Base-by-base conservation (phyloP, 2,329 filamentous ascomycete species). In the Coniochaeta sp. region DNA sequence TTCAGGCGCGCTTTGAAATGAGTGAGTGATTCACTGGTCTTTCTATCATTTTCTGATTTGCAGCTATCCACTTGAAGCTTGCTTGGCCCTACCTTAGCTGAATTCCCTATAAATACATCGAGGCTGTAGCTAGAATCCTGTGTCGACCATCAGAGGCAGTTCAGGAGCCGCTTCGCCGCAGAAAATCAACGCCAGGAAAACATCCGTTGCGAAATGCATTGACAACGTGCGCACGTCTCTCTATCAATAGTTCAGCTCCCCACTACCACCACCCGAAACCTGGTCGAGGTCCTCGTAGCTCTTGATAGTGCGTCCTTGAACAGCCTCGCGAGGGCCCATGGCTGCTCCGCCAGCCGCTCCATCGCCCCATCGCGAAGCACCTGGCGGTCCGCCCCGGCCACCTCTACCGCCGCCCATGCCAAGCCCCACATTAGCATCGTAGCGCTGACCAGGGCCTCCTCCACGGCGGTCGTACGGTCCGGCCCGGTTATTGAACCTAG, bases 201-300 rank as follows among this genome's bases (percentile, higher is more conserved):
- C 5, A 36, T 43, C 17, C 38, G 16, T 19, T 47, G n/a, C 6
- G 43, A 24, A 24, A 24, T 24, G n/a, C 43, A 47, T 47, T 19
- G 43, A 2, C 43, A 22, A 47, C 43, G 7, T 3, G 5, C 19
- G 12, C n/a, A 47, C 4, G 9, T 43, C 19, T 11, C 5, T 17
- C 24, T 24, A 52, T 71, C 82, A 98, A 71, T 98, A 98, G 75
- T 98, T 96, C 69, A 98, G 78, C 76, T 97, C 93, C 31, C 90
- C 89, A 44, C 88, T 86, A 44, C 88, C 90, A 38, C 84, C 81
- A 16, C 87, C 85, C 40, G 86, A 86, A 61, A 89, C 88, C 54
- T 96, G 93, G 76, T 99, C 95, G 26, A 99, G 79, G 71, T 99
- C 95, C 74, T 99, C 96, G 71, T 99, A 99, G 73, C 91, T 97